Conservation (phyloP, 306 rosid genomes). For the Casuarina glauca region DNA sequence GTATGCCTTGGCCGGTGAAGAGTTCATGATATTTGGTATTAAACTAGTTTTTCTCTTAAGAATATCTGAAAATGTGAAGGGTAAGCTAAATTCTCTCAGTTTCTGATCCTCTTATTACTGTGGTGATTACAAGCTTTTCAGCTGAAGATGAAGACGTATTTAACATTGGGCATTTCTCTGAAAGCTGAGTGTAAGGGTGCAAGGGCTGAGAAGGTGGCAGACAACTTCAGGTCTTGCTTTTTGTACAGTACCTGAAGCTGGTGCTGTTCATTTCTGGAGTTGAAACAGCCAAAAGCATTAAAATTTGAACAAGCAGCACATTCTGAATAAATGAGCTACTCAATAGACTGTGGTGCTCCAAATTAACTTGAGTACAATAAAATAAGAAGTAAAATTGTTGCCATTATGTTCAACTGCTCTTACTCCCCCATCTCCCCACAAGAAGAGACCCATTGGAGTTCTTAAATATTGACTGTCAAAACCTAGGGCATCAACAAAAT, state of each 20-base stretch:
- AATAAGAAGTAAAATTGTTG: background rate
- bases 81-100: conserved; percentile 6
- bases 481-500: background rate
- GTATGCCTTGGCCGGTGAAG: background rate
- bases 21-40: conserved; percentile 4
- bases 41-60: conserved; percentile 2
- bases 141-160: conserved; percentile 15
- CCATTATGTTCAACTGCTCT: background rate
- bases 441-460: background rate
- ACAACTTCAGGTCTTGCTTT: conserved; percentile 28
- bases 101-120: conserved; percentile 9
- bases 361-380: background rate
- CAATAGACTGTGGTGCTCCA: background rate
- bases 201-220: conserved; percentile 20
- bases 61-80: conserved; percentile 23
- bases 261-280: conserved; percentile 24
- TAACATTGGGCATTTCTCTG: conserved; percentile 28
- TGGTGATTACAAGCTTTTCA: conserved; percentile 20
- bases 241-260: conserved; percentile 19
- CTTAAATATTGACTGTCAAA: background rate
- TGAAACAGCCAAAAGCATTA: background rate
- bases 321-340: background rate
- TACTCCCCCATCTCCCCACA: background rate
- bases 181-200: conserved; percentile 38
- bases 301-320: conserved; percentile 4